Base-by-base conservation (phyloP, 805 yeast genomes). In the Pichia membranifaciens region DNA sequence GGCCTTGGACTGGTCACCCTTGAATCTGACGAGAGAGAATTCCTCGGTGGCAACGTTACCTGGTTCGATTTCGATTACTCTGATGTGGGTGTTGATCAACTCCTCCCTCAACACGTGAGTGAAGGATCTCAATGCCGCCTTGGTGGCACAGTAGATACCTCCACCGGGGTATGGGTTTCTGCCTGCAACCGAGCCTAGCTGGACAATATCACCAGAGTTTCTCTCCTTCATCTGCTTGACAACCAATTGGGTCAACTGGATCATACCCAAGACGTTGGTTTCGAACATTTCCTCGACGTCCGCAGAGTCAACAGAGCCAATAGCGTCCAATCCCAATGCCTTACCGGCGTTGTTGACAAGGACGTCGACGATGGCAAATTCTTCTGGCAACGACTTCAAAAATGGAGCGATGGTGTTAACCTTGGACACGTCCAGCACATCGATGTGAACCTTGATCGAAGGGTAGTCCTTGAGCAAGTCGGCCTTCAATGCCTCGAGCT, bases 231-330 rank as follows among this genome's bases (percentile, higher is more conserved):
- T 78, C 43, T 77, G 75, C 36, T 83, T 82, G 40, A 91, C 67
- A 22, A 89, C 74, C 5, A 83, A 80, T 65, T 91, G 96, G 6
- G 96, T 89, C 52, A 90, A 67, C 28, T 84, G 78, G 51, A 90
- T 85, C 65, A 90, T 72, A 3, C 96, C 97, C 48, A 87, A 62
- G 3, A 91, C 96, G 60, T 90, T 91, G 50, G 96, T 88, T 58
- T 83, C 74, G 66, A 87, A 82, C 88, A 88, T 87, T 41, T 75
- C 79, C 41, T 74, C 71, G 41, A 88, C 77, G 59, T 89, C 96
- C 5, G 68, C 67, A n/a, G 72, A 66, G 1, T 66, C 65, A 52
- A 91, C 80, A 4, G 70, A 68, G 15, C 96, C 96, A 47, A 89
- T 84, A 47, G 74, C 72, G 36, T 84, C 96, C 47, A 74, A 70